Conservation (phyloP, 768 basidiomycete genomes). For the Guyanaporus albipodus region DNA sequence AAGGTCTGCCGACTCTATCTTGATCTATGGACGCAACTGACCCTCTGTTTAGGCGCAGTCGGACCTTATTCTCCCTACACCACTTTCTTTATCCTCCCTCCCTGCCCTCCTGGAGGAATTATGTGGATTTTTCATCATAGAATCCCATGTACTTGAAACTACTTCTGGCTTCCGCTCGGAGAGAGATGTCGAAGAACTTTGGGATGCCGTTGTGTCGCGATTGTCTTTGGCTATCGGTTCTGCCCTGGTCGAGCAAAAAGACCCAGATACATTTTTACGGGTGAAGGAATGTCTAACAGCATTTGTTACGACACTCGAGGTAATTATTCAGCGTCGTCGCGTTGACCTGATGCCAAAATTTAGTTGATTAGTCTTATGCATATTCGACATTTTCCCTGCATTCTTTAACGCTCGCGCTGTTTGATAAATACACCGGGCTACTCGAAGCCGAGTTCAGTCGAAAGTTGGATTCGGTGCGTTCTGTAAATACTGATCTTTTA, state of each 20-base stretch:
- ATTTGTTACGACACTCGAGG: slow-evolving; percentile 92
- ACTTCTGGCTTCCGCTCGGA: slow-evolving; percentile 88
- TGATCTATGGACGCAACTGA: slow-evolving; percentile 13
- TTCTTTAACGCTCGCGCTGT: slow-evolving; percentile 78
- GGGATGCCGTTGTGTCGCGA: slow-evolving; percentile 79
- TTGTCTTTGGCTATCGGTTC: slow-evolving; percentile 69
- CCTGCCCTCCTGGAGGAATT: slow-evolving; percentile 86
- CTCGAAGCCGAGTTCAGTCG: slow-evolving; percentile 77
- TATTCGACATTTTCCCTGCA: slow-evolving; percentile 84
- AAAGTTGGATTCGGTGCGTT: slow-evolving; percentile 74
- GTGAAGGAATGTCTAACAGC: slow-evolving; percentile 81
- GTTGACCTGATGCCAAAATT: neutral
- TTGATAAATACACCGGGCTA: slow-evolving; percentile 83
- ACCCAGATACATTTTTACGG: slow-evolving; percentile 75
- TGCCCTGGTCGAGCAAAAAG: slow-evolving; percentile 68
- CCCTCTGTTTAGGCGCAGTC: slow-evolving; percentile 77
- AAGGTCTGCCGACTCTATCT: slow-evolving; percentile 47
- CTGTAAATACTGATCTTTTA: neutral
- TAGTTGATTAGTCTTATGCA: slow-evolving; percentile 62
- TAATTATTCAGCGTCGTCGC: slow-evolving; percentile 29
- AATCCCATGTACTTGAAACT: slow-evolving; percentile 85
- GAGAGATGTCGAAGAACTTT: slow-evolving; percentile 90
- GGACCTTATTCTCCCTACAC: slow-evolving; percentile 82
- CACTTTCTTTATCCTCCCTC: slow-evolving; percentile 62
- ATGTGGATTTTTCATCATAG: slow-evolving; percentile 96